Conservation (phyloP, 2,329 filamentous ascomycete genomes). For the Talaromyces marneffei region DNA sequence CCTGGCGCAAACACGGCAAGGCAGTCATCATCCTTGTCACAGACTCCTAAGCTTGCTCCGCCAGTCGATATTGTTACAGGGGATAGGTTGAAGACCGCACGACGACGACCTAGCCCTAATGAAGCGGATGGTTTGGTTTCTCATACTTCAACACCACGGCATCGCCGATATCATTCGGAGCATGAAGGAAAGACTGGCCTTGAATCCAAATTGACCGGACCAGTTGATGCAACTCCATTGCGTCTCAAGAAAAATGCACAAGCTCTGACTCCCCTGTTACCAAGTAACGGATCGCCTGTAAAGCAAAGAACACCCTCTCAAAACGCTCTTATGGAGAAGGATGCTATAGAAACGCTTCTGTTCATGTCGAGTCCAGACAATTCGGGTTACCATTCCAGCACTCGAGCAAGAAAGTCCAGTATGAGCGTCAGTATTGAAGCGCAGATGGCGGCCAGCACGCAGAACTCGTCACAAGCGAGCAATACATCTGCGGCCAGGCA, state of each 20-base stretch:
- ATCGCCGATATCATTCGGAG: constrained; percentile 30
- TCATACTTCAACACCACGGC: constrained; percentile 22
- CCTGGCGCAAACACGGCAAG: neutral
- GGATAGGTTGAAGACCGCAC: constrained; percentile 24
- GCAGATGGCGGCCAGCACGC: constrained; percentile 19
- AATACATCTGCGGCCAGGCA: neutral
- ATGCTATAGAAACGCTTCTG: constrained; percentile 46
- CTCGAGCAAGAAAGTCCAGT: constrained; percentile 23
- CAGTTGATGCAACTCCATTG: constrained; percentile 27
- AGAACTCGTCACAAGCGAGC: constrained; percentile 20
- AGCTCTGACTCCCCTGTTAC: constrained; percentile 16
- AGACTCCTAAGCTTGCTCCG: constrained; percentile 36
- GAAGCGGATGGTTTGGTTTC: constrained; percentile 17
- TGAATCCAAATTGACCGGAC: constrained; percentile 13
- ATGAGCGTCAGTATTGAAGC: constrained; percentile 22
- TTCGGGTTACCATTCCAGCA: constrained; percentile 38
- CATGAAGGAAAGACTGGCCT: constrained; percentile 24
- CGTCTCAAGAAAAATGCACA: constrained; percentile 14
- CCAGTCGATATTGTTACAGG: constrained; percentile 38
- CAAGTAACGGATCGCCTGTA: constrained; percentile 3
- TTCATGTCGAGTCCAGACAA: constrained; percentile 49
- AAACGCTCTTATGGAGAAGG: constrained; percentile 44
- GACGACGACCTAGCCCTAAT: constrained; percentile 37
- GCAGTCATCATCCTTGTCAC: constrained; percentile 14
- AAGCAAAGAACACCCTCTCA: constrained; percentile 35